Percentiles rank a stretch among this genome's conserved stretches.
Evolutionary conservation across 805 yeast species (phyloP).

Genomic region (Suhomyces canberraensis): DNA sequence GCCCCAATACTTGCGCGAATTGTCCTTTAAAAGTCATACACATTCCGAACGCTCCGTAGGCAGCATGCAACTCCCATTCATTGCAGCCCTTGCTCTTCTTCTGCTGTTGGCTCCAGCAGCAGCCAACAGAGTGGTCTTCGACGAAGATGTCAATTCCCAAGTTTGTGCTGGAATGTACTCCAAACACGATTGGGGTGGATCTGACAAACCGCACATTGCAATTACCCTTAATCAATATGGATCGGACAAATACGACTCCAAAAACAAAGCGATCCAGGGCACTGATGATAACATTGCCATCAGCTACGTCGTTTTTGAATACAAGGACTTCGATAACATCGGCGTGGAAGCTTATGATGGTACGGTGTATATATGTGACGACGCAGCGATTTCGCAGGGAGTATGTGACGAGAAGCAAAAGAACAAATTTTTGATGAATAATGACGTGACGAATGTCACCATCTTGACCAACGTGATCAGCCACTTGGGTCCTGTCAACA

Average conservation of each 20-base stretch:
- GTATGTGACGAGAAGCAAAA: conserved; percentile 52
- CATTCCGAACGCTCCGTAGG: too few relatives aligned
- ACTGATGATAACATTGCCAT: conserved; percentile 42
- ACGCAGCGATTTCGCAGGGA: conserved; percentile 52
- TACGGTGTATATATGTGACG: conserved; percentile 67
- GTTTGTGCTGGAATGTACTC: conserved; percentile 90
- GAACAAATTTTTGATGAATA: conserved; percentile 60
- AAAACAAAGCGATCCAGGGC: conserved; percentile 19
- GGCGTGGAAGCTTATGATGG: conserved; percentile 54
- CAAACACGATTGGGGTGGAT: conserved; percentile 84
- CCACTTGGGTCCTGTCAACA: conserved; percentile 55
- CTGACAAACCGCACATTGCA: conserved; percentile 50
- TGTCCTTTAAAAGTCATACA: too few relatives aligned
- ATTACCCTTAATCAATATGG: conserved; percentile 28
- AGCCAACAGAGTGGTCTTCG: conserved; percentile 51
- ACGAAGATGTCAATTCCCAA: conserved; percentile 48
- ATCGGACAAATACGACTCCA: conserved; percentile 24
- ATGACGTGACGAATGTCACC: conserved; percentile 46
- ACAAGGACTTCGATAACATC: conserved; percentile 65
- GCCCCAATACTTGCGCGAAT: too few relatives aligned
- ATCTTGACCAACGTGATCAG: conserved; percentile 56
- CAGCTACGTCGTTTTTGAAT: conserved; percentile 78
- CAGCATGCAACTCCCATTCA: background rate
- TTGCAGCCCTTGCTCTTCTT: background rate
- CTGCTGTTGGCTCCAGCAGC: conserved; percentile 7